These are phyloP conservation scores for Nigrospora sphaerica DNA, from an alignment of 2,329 filamentous ascomycete genomes.

Conservation along the genomic window DNA sequence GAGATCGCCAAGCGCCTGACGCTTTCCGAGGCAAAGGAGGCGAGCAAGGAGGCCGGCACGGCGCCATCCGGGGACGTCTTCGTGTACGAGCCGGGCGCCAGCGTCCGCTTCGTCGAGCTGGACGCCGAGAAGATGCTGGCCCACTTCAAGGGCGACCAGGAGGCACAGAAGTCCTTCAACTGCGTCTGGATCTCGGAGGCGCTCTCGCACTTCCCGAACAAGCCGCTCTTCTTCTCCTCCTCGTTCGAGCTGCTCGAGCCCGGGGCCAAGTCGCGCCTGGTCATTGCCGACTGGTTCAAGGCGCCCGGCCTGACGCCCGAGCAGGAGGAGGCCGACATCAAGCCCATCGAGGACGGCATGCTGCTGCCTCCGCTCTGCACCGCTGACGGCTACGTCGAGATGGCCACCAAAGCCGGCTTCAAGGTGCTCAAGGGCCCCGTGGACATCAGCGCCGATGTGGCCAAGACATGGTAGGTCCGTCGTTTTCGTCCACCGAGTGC, in stretches of 20 bases:
- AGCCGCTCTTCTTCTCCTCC: slow-evolving; percentile 50
- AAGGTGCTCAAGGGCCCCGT: slow-evolving; percentile 36
- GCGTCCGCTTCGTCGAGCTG: slow-evolving; percentile 48
- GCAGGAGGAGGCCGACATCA: slow-evolving; percentile 41
- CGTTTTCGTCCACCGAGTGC: background rate
- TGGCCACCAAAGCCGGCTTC: slow-evolving; percentile 42
- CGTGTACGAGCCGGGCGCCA: slow-evolving; percentile 12
- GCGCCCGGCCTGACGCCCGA: slow-evolving; percentile 34
- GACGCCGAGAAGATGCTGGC: slow-evolving; percentile 55
- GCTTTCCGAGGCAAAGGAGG: slow-evolving; percentile 16
- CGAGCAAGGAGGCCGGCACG: background rate
- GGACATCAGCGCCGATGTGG: slow-evolving; percentile 51
- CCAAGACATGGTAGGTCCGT: slow-evolving; percentile 46
- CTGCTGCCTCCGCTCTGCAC: slow-evolving; percentile 50
- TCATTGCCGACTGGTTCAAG: slow-evolving; percentile 57
- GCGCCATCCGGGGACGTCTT: slow-evolving; percentile 1
- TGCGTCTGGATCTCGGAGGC: slow-evolving; percentile 57
- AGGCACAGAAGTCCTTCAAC: slow-evolving; percentile 32
- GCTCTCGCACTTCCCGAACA: slow-evolving; percentile 53
- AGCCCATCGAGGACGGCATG: slow-evolving; percentile 57
- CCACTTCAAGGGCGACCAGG: slow-evolving; percentile 28
- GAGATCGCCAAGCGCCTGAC: slow-evolving; percentile 49
- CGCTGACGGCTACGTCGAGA: slow-evolving; percentile 42
- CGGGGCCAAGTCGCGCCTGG: slow-evolving; percentile 39
- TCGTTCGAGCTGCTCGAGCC: slow-evolving; percentile 37